Percentiles rank a stretch among this genome's conserved stretches.
Conservation (phyloP, 495 filamentous ascomycete species). For the Acidiella bohemica region DNA sequence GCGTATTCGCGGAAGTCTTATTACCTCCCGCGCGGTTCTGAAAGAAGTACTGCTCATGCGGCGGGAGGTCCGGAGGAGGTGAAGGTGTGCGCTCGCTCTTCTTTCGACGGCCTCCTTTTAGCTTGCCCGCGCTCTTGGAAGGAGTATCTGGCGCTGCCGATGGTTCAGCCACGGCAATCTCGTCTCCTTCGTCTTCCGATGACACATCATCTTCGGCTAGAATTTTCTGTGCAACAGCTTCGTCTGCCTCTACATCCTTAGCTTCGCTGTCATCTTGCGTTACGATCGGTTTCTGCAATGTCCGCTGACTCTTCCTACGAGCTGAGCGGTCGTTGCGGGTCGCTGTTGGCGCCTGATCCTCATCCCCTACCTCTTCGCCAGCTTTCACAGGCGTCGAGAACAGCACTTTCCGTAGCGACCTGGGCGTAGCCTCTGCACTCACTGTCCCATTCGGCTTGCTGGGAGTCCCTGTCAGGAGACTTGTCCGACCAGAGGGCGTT, state of each 20-base stretch:
- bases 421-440: conserved; percentile 13
- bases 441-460: conserved; percentile 11
- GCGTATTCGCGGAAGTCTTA: conserved; percentile 77
- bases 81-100: conserved; percentile 69
- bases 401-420: conserved; percentile 19
- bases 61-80: conserved; percentile 62
- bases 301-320: conserved; percentile 67
- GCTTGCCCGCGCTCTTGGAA: conserved; percentile 30
- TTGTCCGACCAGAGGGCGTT: conserved; percentile 16
- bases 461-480: conserved; percentile 8
- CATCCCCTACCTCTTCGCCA: conserved; percentile 1
- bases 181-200: conserved; percentile 30
- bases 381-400: conserved; percentile 17
- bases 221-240: conserved; percentile 60
- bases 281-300: conserved; percentile 60
- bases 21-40: conserved; percentile 69
- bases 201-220: conserved; percentile 32
- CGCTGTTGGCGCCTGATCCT: conserved; percentile 12
- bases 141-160: conserved; percentile 29
- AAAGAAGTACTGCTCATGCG: conserved; percentile 86
- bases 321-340: conserved; percentile 54
- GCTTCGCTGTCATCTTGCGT: conserved; percentile 38
- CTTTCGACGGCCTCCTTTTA: conserved; percentile 42
- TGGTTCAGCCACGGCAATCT: conserved; percentile 5
- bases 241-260: conserved; percentile 62